These are phyloP conservation scores for Lecanicillium sp. DNA, from an alignment of 2,329 filamentous ascomycete species.

Conservation along the genomic window DNA sequence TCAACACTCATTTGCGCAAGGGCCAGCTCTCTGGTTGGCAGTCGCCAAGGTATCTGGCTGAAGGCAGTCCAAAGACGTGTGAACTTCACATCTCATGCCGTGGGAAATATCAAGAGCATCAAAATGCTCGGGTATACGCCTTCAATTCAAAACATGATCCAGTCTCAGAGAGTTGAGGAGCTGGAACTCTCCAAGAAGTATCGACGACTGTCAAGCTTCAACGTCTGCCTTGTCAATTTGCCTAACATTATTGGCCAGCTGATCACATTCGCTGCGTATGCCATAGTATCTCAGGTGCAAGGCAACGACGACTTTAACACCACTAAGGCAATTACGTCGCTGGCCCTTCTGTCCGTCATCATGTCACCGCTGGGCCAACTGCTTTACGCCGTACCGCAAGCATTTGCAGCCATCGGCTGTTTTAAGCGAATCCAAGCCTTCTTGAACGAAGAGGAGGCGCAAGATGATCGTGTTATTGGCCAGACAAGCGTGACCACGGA, in stretches of 20 bases:
- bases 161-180: neutral
- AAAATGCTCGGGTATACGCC: conserved; percentile 4
- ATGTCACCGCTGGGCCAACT: conserved; percentile 5
- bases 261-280: conserved; percentile 6
- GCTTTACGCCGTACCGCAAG: conserved; percentile 1
- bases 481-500: neutral
- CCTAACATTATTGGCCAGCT: conserved; percentile 3
- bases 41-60: conserved; percentile 4
- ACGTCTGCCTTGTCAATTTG: conserved; percentile 6
- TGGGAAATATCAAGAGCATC: conserved; percentile 4
- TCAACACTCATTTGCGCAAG: conserved; percentile 6
- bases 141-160: conserved; percentile 1
- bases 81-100: conserved; percentile 7
- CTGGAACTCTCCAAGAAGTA: conserved; percentile 6
- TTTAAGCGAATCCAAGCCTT: conserved; percentile 8
- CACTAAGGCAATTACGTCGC: conserved; percentile 7
- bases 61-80: conserved; percentile 7
- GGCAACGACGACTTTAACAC: conserved; percentile 3
- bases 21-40: conserved; percentile 4
- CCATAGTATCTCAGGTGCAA: conserved; percentile 1
- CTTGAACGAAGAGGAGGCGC: conserved; percentile 5
- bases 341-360: conserved; percentile 1
- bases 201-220: conserved; percentile 7
- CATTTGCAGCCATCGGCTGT: conserved; percentile 2
- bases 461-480: conserved; percentile 6